Evolutionary conservation across 768 basidiomycete species (phyloP), one percentile per base, ranked within the genome.

Genomic region (Kwoniella shandongensis): DNA sequence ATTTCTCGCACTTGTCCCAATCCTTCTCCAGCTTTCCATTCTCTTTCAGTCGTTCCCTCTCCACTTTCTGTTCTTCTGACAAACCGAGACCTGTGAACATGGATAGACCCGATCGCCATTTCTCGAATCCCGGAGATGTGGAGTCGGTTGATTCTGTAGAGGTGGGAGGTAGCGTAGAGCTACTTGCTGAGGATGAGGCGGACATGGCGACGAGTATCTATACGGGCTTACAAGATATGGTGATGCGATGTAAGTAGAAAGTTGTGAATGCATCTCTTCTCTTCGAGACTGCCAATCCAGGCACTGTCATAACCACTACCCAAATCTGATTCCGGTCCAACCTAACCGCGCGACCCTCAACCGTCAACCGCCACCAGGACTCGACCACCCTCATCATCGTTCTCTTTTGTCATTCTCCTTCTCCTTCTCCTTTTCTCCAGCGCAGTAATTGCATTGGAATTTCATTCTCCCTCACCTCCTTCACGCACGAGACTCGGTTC

Each of bases 1-100:
- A 85, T 77, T 83, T 81, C 73, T 89, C 86, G 74, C 88, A 91
- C 42, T 59, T 27, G 50, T 79, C 67, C 77, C 77, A 74, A 73
- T 80, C 62, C 26, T 58, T 64, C 76, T 79, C 73, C 69, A 72
- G 50, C 67, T 72, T 71, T 72, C 77, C 47, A 72, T 66, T 39
- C 70, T 74, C 57, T 65, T 76, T 48, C 59, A 62, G 25, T 76
- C 56, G 44, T 22, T 69, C 63, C 39, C 77, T 57, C 18, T 48
- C 57, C 7, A 54, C 53, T 44, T 66, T 77, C 59, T 85, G 81
- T 25, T 81, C 79, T 1, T 79, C 68, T 22, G 79, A 76, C 44
- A 82, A 65, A 0, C 83, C 84, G 32, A 84, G 61, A 8, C 84
- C 84, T 0, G 84, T 83, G 17, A 83, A 66, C 52, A 79, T 63